A percentile compares a stretch with the other conserved stretches of the same genome.
phyloP scores from a whole-genome alignment of 208 protist genomes.

The Acanthamoeba healyi region DNA sequence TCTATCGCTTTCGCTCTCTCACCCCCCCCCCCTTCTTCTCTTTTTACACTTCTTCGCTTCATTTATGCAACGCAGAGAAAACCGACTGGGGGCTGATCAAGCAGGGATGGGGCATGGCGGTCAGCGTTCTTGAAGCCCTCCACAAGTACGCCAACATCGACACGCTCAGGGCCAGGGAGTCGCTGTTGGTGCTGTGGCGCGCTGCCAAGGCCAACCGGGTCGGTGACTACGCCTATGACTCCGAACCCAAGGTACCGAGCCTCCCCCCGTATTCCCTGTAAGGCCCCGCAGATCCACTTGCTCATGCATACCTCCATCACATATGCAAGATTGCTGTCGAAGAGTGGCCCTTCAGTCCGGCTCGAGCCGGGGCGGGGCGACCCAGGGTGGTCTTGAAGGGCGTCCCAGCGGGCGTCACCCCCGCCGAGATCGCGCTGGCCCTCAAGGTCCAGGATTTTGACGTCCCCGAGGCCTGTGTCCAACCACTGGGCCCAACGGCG shows the following conservation, averaged over 20 bases:
- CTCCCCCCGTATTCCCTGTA: background rate
- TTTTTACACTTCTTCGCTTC: background rate
- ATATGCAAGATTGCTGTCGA: background rate
- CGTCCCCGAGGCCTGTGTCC: background rate
- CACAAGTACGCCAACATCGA: background rate
- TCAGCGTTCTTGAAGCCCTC: background rate
- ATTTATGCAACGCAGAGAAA: background rate
- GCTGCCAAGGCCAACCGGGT: background rate
- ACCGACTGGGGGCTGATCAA: background rate
- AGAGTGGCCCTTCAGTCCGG: background rate
- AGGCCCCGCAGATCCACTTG: background rate
- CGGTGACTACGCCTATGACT: background rate
- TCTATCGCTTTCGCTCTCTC: background rate
- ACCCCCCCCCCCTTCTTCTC: background rate
- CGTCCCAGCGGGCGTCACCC: background rate
- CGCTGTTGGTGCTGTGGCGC: background rate
- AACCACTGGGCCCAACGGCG: background rate
- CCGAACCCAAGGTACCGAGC: background rate
- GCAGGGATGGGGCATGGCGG: background rate
- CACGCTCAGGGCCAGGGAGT: background rate
- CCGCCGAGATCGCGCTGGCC: background rate
- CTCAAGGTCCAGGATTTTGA: background rate
- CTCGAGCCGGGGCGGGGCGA: background rate
- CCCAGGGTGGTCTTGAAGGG: background rate
- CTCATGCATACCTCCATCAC: background rate